A percentile compares a stretch with the other conserved stretches of the same genome.
These are phyloP conservation scores for Lentinula lateritia DNA, from an alignment of 768 basidiomycete species.

Conservation along the genomic window DNA sequence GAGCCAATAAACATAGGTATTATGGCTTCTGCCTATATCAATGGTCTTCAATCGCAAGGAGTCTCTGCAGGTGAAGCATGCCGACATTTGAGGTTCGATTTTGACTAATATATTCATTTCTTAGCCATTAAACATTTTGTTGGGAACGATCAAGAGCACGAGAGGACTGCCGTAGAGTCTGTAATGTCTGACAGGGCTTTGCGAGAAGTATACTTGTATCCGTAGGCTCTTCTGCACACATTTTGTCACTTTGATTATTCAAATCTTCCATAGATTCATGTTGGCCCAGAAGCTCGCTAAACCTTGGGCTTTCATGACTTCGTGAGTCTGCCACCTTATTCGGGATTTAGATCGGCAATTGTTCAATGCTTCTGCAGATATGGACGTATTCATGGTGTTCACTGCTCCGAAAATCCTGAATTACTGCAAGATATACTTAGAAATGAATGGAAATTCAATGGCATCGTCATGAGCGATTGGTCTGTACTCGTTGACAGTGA, in stretches of 20 bases:
- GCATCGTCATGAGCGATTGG: slow-evolving; percentile 78
- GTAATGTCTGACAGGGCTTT: slow-evolving; percentile 62
- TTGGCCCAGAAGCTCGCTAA: slow-evolving; percentile 57
- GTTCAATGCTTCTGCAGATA: slow-evolving; percentile 36
- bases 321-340: slow-evolving; percentile 19
- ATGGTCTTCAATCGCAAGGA: slow-evolving; percentile 61
- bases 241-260: not conserved
- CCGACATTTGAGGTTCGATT: slow-evolving; percentile 7
- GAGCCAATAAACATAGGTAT: slow-evolving; percentile 32
- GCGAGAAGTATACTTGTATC: slow-evolving; percentile 68
- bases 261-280: slow-evolving; percentile 45
- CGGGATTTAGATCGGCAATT: slow-evolving; percentile 8
- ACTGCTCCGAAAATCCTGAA: slow-evolving; percentile 62
- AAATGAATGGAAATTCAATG: slow-evolving; percentile 69
- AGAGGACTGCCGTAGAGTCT: slow-evolving; percentile 59
- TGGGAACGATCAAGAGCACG: slow-evolving; percentile 70
- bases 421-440: slow-evolving; percentile 63
- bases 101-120: not conserved
- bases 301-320: slow-evolving; percentile 66
- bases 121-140: slow-evolving; percentile 70
- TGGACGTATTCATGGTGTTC: slow-evolving; percentile 66
- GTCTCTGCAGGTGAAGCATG: slow-evolving; percentile 48
- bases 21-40: slow-evolving; percentile 61
- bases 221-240: slow-evolving; percentile 32
- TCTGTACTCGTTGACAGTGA: slow-evolving; percentile 19